A percentile compares a stretch with the other conserved stretches of the same genome.
phyloP scores from a whole-genome alignment of 352 stramenopile genomes.

The Phytophthora ramorum region DNA sequence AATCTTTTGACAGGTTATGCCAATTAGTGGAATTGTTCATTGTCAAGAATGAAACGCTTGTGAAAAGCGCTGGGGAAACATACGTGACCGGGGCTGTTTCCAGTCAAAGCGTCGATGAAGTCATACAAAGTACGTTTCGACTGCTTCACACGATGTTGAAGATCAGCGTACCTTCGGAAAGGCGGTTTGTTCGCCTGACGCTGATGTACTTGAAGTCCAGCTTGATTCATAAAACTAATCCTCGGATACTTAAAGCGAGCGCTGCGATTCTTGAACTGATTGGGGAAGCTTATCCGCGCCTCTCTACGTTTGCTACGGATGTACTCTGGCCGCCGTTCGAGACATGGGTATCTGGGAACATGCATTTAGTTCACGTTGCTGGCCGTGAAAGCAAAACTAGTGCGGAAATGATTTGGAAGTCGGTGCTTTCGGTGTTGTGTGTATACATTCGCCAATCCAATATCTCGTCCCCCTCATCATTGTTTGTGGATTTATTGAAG shows the following conservation, averaged over 20 bases:
- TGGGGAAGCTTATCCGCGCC: slow-evolving; percentile 20
- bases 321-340: slow-evolving; percentile 49
- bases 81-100: slow-evolving; percentile 23
- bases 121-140: slow-evolving; percentile 38
- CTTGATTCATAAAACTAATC: slow-evolving; percentile 15
- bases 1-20: slow-evolving; percentile 42
- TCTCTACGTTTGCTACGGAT: slow-evolving; percentile 42
- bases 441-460: slow-evolving; percentile 34
- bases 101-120: slow-evolving; percentile 28
- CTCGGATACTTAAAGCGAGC: slow-evolving; percentile 25
- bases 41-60: slow-evolving; percentile 39
- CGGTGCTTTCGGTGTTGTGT: slow-evolving; percentile 34
- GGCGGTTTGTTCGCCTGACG: slow-evolving; percentile 44
- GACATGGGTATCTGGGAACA: slow-evolving; percentile 33
- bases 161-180: slow-evolving; percentile 29
- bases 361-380: slow-evolving; percentile 13
- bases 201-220: slow-evolving; percentile 44
- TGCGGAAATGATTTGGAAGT: slow-evolving; percentile 32
- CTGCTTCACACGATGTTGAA: slow-evolving; percentile 50
- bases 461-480: slow-evolving; percentile 19
- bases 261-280: slow-evolving; percentile 40
- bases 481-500: slow-evolving; percentile 39
- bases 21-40: slow-evolving; percentile 50
- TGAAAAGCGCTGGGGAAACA: slow-evolving; percentile 7
- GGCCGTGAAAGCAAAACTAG: slow-evolving; percentile 17